These are phyloP conservation scores for Leccinum insolens DNA, from an alignment of 1,284 basidiomycete genomes.

Conservation along the genomic window DNA sequence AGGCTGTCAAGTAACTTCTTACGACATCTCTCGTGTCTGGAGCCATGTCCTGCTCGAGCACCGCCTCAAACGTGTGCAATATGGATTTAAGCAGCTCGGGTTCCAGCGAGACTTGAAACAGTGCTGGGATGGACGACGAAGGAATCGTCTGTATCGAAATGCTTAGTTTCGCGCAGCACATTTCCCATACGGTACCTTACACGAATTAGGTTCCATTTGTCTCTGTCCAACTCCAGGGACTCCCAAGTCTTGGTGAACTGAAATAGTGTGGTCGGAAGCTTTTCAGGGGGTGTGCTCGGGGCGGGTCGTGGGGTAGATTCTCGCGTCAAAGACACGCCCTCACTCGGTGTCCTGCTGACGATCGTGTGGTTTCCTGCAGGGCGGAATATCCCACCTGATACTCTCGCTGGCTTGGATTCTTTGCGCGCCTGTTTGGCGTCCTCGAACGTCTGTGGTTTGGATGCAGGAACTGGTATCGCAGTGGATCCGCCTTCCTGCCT, in stretches of 20 bases:
- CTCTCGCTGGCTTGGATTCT: slow-evolving; percentile 40
- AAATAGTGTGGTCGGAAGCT: slow-evolving; percentile 52
- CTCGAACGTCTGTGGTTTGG: slow-evolving; percentile 45
- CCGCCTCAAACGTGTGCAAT: slow-evolving; percentile 47
- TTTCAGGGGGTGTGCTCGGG: slow-evolving; percentile 14
- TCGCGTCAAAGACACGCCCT: slow-evolving; percentile 10
- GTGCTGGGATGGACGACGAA: slow-evolving; percentile 51
- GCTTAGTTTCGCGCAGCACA: neutral
- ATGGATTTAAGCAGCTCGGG: slow-evolving; percentile 59
- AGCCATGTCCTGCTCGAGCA: slow-evolving; percentile 33
- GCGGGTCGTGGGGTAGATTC: slow-evolving; percentile 9
- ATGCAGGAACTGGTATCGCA: slow-evolving; percentile 9
- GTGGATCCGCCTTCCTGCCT: slow-evolving; percentile 13
- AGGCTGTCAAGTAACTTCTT: slow-evolving; percentile 50
- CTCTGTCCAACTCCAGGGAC: slow-evolving; percentile 36
- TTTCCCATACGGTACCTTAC: slow-evolving; percentile 33
- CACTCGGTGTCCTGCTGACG: slow-evolving; percentile 32
- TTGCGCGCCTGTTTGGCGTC: slow-evolving; percentile 59
- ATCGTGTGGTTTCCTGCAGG: slow-evolving; percentile 53
- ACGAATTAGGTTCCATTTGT: slow-evolving; percentile 55
- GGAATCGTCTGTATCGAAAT: slow-evolving; percentile 47
- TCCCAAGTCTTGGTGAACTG: slow-evolving; percentile 62
- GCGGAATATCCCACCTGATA: slow-evolving; percentile 65
- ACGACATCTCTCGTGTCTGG: slow-evolving; percentile 32
- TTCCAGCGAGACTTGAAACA: slow-evolving; percentile 71